Conservation (phyloP, 371 early-diverging fungal species). For the Actinomucor elegans region DNA sequence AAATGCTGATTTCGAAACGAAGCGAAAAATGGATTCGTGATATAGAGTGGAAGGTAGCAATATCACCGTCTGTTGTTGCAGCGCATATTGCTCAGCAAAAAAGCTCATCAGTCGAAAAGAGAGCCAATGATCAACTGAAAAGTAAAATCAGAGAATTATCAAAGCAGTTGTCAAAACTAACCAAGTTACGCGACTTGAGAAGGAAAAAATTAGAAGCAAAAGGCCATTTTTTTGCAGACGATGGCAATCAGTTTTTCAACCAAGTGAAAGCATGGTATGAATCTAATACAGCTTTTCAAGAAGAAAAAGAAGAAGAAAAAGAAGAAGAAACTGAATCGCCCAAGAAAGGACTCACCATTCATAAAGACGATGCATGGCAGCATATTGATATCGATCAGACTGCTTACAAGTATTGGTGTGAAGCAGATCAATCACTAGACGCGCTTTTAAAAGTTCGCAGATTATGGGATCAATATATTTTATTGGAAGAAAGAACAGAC, state of each 20-base stretch:
- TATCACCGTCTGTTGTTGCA: background rate
- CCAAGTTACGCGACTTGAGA: conserved; percentile 8
- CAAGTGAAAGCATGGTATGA: conserved; percentile 35
- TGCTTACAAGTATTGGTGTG: conserved; percentile 43
- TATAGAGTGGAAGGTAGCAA: conserved; percentile 16
- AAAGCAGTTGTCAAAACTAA: conserved; percentile 6
- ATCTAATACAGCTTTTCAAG: conserved; percentile 6
- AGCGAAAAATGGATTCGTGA: conserved; percentile 12
- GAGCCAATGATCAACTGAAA: background rate
- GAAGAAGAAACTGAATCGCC: conserved; percentile 14
- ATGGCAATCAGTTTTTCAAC: conserved; percentile 48
- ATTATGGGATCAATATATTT: conserved; percentile 42
- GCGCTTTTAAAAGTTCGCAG: conserved; percentile 25
- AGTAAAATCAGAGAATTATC: conserved; percentile 14
- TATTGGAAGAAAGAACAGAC: background rate
- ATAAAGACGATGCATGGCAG: conserved; percentile 35
- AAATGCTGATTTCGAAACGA: background rate
- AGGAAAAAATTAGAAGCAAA: conserved; percentile 19
- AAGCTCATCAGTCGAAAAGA: too few relatives aligned
- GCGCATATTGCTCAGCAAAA: background rate
- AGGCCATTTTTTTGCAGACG: conserved; percentile 54
- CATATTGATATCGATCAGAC: conserved; percentile 16
- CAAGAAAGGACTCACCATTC: conserved; percentile 10
- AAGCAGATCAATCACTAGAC: conserved; percentile 30
- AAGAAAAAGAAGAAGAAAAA: conserved; percentile 15